A percentile compares a stretch with the other conserved stretches of the same genome.
These are phyloP conservation scores for Sclerotinia trifoliorum DNA, from an alignment of 2,329 filamentous ascomycete genomes.

Conservation along the genomic window DNA sequence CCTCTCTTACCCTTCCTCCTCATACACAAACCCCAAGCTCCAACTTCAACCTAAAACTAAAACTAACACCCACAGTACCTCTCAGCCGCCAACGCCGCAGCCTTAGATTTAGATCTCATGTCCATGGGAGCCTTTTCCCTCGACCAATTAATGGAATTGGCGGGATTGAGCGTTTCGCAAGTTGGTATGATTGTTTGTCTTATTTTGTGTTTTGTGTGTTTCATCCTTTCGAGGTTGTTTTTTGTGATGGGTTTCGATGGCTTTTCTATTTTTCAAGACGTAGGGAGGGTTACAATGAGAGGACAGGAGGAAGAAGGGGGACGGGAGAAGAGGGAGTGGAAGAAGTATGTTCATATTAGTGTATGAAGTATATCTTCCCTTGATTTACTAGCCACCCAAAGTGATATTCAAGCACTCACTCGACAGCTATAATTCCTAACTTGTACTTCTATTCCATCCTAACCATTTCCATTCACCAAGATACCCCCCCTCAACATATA, in stretches of 20 bases:
- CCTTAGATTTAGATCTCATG: slow-evolving; percentile 94
- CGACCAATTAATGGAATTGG: slow-evolving; percentile 96
- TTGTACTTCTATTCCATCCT: background rate
- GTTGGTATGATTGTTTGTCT: slow-evolving; percentile 56
- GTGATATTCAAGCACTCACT: fast-evolving
- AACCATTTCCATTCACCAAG: no score
- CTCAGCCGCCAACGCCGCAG: slow-evolving; percentile 80
- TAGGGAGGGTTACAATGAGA: no score
- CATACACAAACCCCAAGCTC: no score
- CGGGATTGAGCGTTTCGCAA: slow-evolving; percentile 89
- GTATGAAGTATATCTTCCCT: background rate
- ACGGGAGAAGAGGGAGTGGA: background rate
- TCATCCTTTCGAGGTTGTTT: background rate
- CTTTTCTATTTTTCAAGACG: fast-evolving
- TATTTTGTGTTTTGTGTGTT: background rate
- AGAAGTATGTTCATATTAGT: background rate
- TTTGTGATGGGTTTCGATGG: background rate
- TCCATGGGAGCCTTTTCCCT: slow-evolving; percentile 82
- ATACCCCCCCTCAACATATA: no score
- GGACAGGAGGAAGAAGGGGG: no score
- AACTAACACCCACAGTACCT: slow-evolving; percentile 61
- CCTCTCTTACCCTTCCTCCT: background rate
- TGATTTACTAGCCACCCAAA: background rate
- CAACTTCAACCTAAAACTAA: background rate
- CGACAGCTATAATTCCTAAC: background rate